Base-by-base conservation (phyloP, 2,329 filamentous ascomycete genomes). In the Lachnellula willkommii region DNA sequence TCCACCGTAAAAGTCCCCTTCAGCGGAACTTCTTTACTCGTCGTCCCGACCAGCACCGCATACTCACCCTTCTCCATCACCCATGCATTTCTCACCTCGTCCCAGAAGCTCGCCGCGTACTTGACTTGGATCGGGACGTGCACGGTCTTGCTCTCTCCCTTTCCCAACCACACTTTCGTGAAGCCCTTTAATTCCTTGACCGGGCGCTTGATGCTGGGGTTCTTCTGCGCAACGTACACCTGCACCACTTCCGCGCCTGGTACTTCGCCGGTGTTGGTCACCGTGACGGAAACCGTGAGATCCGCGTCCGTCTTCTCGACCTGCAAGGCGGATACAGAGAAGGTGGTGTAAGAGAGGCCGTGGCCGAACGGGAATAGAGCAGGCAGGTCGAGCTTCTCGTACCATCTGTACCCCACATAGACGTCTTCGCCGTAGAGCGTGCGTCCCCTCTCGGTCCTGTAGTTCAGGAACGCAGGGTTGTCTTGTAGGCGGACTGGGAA, bases 361-460 rank as follows among this genome's bases (percentile, higher is more conserved):
- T 90, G 85, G 12, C 89, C 89, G 68, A 95, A 95, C 55, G 86
- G 79, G 71, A 92, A 94, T 28, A 87, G 78, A 0, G 86, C 81
- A 1, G 78, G 75, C 4, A 83, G 77, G 37, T 84, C 77, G n/a
- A 80, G 77, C 64, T 81, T 85, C 67, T 94, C 89, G 69, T 90
- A 94, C 74, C 85, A 90, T 22, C 88, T 79, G 73, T 94, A 94
- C 3, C 89, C 89, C 39, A 93, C 77, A 69, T 90, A 93, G 47
- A 94, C 76, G 58, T 90, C 89, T 70, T 94, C 89, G 47, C 87
- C 87, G 67, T 93, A 94, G 1, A 90, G 74, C 0, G 86, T 84
- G 55, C 87, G 80, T 46, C 87, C 82, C 37, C 84, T 83, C 70
- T 93, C 88, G 12, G 80, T 80, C 39, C 79, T 75, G 70, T 85